These are phyloP conservation scores for Annulohypoxylon maeteangense DNA, from an alignment of 495 filamentous ascomycete genomes.

Conservation along the genomic window DNA sequence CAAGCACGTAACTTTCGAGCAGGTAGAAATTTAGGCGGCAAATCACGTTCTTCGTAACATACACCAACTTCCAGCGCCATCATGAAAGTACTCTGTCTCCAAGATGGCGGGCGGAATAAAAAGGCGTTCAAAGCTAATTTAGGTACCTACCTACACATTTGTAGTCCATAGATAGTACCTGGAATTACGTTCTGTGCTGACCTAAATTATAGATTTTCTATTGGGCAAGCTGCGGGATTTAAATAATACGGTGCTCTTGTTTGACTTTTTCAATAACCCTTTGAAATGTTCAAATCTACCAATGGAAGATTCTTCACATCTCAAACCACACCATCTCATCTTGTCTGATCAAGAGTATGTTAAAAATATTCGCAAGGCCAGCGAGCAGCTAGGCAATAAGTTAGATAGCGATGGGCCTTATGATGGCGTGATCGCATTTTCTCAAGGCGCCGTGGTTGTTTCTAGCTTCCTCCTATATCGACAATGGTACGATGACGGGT, in stretches of 20 bases:
- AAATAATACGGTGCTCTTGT: slow-evolving; percentile 49
- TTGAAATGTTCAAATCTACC: slow-evolving; percentile 54
- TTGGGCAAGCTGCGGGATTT: slow-evolving; percentile 44
- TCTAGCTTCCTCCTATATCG: slow-evolving; percentile 58
- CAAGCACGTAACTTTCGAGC: too few species aligned
- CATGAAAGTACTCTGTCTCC: slow-evolving; percentile 72
- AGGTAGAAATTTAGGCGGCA: too few species aligned
- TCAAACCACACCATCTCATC: slow-evolving; percentile 39
- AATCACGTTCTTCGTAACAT: too few species aligned
- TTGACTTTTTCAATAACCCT: slow-evolving; percentile 69
- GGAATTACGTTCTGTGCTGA: slow-evolving; percentile 5
- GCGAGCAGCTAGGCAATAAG: slow-evolving; percentile 59
- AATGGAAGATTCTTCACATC: slow-evolving; percentile 45
- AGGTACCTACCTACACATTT: slow-evolving; percentile 51
- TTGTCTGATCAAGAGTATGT: slow-evolving; percentile 57
- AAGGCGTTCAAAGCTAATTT: slow-evolving; percentile 69
- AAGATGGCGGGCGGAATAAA: slow-evolving; percentile 70
- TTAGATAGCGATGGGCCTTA: slow-evolving; percentile 65
- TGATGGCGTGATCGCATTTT: slow-evolving; percentile 70
- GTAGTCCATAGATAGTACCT: too few species aligned
- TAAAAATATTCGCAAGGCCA: slow-evolving; percentile 52
- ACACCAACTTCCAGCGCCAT: slow-evolving; percentile 3
- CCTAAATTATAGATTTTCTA: slow-evolving; percentile 42
- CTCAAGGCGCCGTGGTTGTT: slow-evolving; percentile 66
- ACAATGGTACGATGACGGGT: slow-evolving; percentile 44